Base-by-base conservation (phyloP, 2,329 filamentous ascomycete species). In the Trichoderma cornu-damae region DNA sequence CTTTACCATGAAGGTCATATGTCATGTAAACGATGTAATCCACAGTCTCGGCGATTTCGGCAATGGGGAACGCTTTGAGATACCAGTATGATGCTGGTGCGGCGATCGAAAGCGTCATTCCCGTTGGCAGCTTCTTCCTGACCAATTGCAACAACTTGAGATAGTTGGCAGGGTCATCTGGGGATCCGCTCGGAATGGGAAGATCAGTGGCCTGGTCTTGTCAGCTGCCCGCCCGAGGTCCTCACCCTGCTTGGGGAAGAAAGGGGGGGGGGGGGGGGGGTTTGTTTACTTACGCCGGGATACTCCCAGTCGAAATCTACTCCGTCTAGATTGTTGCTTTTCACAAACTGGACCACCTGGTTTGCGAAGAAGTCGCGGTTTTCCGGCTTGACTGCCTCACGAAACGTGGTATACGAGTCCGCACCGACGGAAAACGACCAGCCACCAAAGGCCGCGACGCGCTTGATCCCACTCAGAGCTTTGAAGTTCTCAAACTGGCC, bases 31-130 rank as follows among this genome's bases (percentile, higher is more conserved):
- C 59, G 8, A 71, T 63, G 42, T 73, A 72, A 51, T 70, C 67
- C 3, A 70, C 26, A 2, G 57, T 6, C 2, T 57, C 20, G 0
- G 52, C 61, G 32, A 74, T 75, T 0, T 65, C 52, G 3, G 64
- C 60, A 0, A 76, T 69, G 0, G 69, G 71, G 52, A 70, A 75
- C 0, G 58, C 53, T 58, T 68, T 69, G 0, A 76, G 65, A 9
- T 75, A 75, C 71, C 70, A 74, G 56, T 66, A 75, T 0, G 72
- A 73, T 0, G 72, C 67, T 0, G 72, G 72, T 0, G 72, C 65
- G 2, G 72, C 72, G 56, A 75, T 68, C 0, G 71, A 74, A 2
- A 74, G 59, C 0, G 68, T 62, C 54, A 69, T 72, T 12, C 52
- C 67, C 38, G 61, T 67, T 22, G 40, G 75, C 32, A 68, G 57